phyloP scores from a whole-genome alignment of 2,329 filamentous ascomycete genomes.

The Parasarocladium wereldwijsianum region DNA sequence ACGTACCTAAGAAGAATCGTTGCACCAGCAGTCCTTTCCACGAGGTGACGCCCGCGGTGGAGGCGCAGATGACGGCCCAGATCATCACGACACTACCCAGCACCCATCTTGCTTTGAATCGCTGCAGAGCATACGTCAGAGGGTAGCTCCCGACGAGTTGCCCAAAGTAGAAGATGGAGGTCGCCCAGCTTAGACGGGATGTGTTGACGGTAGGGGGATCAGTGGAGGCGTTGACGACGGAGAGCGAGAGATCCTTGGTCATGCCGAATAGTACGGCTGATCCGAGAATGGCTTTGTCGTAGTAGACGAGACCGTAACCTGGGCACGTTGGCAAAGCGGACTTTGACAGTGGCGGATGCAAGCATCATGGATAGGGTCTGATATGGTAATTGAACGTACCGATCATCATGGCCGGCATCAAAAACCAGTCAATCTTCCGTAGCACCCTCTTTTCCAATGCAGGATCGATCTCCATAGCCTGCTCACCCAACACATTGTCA shows the following conservation, averaged over 20 bases:
- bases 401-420: conserved; percentile 41
- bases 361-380: neutral
- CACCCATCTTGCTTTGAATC: conserved; percentile 35
- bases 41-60: conserved; percentile 37
- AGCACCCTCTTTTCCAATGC: conserved; percentile 30
- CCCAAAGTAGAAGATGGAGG: conserved; percentile 47
- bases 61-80: conserved; percentile 39
- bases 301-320: conserved; percentile 53
- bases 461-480: conserved; percentile 21
- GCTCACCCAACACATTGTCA: conserved; percentile 10
- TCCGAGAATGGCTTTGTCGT: conserved; percentile 51
- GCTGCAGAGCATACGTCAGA: conserved; percentile 40
- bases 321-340: neutral
- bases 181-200: conserved; percentile 42
- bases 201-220: conserved; percentile 33
- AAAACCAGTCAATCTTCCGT: conserved; percentile 38
- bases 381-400: conserved; percentile 18
- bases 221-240: conserved; percentile 16
- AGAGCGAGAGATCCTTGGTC: conserved; percentile 38
- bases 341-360: neutral
- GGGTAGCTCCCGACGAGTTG: conserved; percentile 44
- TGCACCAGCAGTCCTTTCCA: conserved; percentile 37
- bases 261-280: conserved; percentile 44
- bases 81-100: conserved; percentile 33
- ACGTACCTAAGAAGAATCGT: conserved; percentile 25